phyloP scores from a whole-genome alignment of 768 basidiomycete species.

The Lactarius indigo region DNA sequence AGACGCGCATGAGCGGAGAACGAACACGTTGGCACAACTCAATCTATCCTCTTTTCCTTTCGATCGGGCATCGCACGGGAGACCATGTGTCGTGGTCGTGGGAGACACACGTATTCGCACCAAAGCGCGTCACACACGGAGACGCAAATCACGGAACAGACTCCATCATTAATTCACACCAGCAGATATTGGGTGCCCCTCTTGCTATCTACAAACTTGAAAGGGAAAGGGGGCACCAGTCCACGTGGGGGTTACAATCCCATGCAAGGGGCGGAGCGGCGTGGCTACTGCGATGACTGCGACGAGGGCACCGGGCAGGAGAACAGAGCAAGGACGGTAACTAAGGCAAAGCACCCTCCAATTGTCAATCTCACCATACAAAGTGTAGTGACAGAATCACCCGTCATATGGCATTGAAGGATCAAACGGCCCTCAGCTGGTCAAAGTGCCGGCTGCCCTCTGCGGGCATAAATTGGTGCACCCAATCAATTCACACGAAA shows the following conservation, averaged over 20 bases:
- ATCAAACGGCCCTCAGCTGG: conserved; percentile 64
- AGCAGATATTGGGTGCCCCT: background rate
- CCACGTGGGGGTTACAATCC: background rate
- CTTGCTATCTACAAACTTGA: background rate
- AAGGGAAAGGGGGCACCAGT: background rate
- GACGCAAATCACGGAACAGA: background rate
- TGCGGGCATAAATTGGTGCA: conserved; percentile 89
- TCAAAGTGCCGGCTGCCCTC: conserved; percentile 92
- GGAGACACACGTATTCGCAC: no score
- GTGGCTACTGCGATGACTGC: background rate
- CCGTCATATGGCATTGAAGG: background rate
- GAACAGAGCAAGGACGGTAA: background rate
- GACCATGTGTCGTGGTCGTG: background rate
- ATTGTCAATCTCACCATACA: no score
- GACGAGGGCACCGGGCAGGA: background rate
- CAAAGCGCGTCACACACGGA: background rate
- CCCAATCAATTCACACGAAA: conserved; percentile 88
- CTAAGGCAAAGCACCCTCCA: no score
- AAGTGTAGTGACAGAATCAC: conserved; percentile 34
- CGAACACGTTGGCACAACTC: background rate
- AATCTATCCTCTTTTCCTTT: background rate
- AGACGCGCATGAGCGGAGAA: background rate
- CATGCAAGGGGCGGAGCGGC: background rate
- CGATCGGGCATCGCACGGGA: background rate
- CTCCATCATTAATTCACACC: background rate